phyloP scores from a whole-genome alignment of 1,284 basidiomycete species.

The Papiliotrema terrestris region DNA sequence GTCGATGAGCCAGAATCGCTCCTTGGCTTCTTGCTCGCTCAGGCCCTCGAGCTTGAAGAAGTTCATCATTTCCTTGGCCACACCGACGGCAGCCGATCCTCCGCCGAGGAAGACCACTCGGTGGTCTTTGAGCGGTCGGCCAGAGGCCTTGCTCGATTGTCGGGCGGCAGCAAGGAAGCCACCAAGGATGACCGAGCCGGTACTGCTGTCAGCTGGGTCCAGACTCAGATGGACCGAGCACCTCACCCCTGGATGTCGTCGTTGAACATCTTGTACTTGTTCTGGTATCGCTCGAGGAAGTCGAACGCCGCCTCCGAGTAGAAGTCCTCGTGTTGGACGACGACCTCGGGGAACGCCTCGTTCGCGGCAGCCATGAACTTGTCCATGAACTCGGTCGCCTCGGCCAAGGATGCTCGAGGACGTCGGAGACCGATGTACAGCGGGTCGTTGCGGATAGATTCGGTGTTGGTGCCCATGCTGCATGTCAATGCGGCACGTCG shows the following conservation, averaged over 20 bases:
- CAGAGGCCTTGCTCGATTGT: constrained; percentile 67
- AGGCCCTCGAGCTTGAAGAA: constrained; percentile 78
- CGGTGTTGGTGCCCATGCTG: constrained; percentile 79
- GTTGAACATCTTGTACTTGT: constrained; percentile 79
- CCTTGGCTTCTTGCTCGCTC: constrained; percentile 70
- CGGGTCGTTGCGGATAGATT: constrained; percentile 76
- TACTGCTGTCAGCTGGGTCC: constrained; percentile 50
- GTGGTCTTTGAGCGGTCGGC: constrained; percentile 66
- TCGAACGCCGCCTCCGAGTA: constrained; percentile 81
- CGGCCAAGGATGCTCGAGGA: constrained; percentile 60
- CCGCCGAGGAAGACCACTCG: constrained; percentile 76
- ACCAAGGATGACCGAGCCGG: constrained; percentile 84
- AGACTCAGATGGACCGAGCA: neutral
- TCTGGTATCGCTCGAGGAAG: constrained; percentile 71
- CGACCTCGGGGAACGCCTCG: constrained; percentile 66
- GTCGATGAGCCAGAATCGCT: constrained; percentile 77
- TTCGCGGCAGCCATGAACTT: constrained; percentile 85
- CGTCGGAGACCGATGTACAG: constrained; percentile 83
- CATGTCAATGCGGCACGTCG: neutral
- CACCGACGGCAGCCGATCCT: constrained; percentile 54
- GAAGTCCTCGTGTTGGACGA: constrained; percentile 92
- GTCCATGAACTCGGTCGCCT: constrained; percentile 73
- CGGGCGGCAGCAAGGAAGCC: constrained; percentile 87
- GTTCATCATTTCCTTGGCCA: constrained; percentile 80
- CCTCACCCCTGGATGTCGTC: constrained; percentile 70